These are phyloP conservation scores for Fomitiporia mediterranea DNA, from an alignment of 1,284 basidiomycete genomes.

Conservation along the genomic window DNA sequence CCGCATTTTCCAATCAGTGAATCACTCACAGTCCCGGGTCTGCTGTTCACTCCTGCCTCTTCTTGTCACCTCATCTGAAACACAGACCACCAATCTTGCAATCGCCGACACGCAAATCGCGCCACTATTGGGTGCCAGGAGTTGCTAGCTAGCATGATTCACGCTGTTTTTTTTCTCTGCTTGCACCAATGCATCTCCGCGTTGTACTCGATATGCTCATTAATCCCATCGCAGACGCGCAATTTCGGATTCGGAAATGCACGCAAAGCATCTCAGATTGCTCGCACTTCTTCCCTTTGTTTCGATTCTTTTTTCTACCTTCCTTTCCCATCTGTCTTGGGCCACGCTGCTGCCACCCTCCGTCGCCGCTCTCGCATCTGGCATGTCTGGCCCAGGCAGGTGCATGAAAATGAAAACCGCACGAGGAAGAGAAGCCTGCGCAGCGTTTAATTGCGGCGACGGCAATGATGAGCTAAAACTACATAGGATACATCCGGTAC, in stretches of 20 bases:
- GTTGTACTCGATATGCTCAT: too few species aligned
- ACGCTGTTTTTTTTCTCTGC: too few species aligned
- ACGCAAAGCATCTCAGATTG: neutral
- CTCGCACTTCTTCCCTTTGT: neutral
- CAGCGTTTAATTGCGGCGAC: neutral
- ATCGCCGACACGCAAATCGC: slow-evolving; percentile 5
- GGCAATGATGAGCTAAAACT: neutral
- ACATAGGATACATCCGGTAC: neutral
- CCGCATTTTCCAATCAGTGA: neutral
- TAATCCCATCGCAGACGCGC: neutral
- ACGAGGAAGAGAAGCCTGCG: neutral
- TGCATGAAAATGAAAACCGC: slow-evolving; percentile 5
- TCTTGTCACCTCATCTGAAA: slow-evolving; percentile 2
- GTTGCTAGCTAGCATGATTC: too few species aligned
- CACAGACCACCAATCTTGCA: neutral
- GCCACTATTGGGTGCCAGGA: neutral
- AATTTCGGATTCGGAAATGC: neutral
- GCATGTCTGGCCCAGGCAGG: neutral
- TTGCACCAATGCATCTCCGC: too few species aligned
- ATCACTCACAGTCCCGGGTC: too few species aligned
- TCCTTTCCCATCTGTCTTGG: neutral
- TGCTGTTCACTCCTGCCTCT: too few species aligned
- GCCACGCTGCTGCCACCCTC: neutral
- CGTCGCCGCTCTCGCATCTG: neutral
- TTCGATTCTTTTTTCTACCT: neutral